These are phyloP conservation scores for Xerocomellus dryophilus DNA, from an alignment of 768 basidiomycete species.

Conservation along the genomic window DNA sequence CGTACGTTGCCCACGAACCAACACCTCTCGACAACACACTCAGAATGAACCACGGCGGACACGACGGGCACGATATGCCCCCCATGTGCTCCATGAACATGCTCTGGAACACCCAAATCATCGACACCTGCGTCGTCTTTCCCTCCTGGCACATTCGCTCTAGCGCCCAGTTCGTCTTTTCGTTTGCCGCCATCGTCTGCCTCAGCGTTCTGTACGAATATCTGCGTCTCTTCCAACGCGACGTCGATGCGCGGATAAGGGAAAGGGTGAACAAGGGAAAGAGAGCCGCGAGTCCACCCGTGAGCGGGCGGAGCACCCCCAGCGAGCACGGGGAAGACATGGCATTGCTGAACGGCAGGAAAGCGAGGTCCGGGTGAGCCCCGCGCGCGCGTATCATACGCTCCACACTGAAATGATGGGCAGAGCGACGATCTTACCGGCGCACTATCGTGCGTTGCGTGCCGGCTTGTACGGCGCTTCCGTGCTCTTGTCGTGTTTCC, in stretches of 20 bases:
- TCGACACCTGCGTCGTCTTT: conserved; percentile 83
- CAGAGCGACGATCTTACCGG: conserved; percentile 2
- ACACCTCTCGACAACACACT: neutral
- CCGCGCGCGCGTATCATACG: no score
- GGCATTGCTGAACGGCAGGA: conserved; percentile 50
- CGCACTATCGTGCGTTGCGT: conserved; percentile 49
- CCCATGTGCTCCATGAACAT: conserved; percentile 71
- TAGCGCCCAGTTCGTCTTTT: conserved; percentile 54
- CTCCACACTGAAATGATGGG: neutral
- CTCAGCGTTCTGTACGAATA: conserved; percentile 81
- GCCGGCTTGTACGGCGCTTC: conserved; percentile 71
- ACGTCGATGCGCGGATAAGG: conserved; percentile 59
- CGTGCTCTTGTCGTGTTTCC: conserved; percentile 80
- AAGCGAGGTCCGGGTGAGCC: conserved; percentile 38
- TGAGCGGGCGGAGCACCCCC: conserved; percentile 41
- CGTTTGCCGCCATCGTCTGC: conserved; percentile 59
- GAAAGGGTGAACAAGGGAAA: conserved; percentile 45
- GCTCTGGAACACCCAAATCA: conserved; percentile 83
- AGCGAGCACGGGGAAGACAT: conserved; percentile 46
- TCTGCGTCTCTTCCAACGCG: conserved; percentile 59
- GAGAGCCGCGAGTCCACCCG: conserved; percentile 39
- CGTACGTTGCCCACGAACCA: neutral
- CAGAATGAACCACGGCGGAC: conserved; percentile 44
- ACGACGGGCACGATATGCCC: conserved; percentile 46
- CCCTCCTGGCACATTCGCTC: conserved; percentile 70